phyloP scores from a whole-genome alignment of 768 basidiomycete genomes.

The Epithele typhae region DNA sequence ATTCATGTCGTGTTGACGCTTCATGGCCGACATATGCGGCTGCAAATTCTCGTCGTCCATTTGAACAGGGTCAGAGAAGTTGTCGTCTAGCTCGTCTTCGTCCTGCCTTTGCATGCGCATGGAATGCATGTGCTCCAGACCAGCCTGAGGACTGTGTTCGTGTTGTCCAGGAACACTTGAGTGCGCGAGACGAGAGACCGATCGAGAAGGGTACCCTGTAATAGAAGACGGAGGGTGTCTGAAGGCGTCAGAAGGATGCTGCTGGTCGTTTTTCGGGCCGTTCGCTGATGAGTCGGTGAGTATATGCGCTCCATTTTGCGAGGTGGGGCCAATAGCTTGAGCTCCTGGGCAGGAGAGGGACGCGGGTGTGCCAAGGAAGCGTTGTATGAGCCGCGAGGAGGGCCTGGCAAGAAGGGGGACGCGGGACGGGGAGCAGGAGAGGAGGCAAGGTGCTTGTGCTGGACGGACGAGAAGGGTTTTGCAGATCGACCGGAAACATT shows the following conservation, averaged over 20 bases:
- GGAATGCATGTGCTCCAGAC: background rate
- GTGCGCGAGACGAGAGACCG: slow-evolving; percentile 16
- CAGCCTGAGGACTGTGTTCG: slow-evolving; percentile 2
- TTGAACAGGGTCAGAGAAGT: background rate
- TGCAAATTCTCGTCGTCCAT: background rate
- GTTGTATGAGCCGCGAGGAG: slow-evolving; percentile 1
- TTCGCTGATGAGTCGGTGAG: background rate
- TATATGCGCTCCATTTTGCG: slow-evolving; percentile 23
- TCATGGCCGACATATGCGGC: background rate
- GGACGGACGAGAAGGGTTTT: slow-evolving; percentile 6
- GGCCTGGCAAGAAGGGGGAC: slow-evolving; percentile 16
- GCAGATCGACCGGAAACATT: slow-evolving; percentile 12
- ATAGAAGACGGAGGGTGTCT: slow-evolving; percentile 1
- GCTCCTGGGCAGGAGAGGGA: slow-evolving; percentile 2
- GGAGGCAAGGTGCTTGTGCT: background rate
- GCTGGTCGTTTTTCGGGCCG: too few relatives aligned
- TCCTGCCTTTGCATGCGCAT: background rate
- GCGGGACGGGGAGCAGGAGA: slow-evolving; percentile 10
- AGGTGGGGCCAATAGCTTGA: slow-evolving; percentile 13
- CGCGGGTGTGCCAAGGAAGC: slow-evolving; percentile 8
- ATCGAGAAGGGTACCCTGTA: slow-evolving; percentile 3
- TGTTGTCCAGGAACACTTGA: slow-evolving; percentile 18
- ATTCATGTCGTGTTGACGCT: slow-evolving; percentile 5
- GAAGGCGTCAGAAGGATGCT: background rate
- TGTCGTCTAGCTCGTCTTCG: too few relatives aligned